These are phyloP conservation scores for Elymus sibiricus DNA, from an alignment of 176 grass and related monocot species.

Conservation along the genomic window DNA sequence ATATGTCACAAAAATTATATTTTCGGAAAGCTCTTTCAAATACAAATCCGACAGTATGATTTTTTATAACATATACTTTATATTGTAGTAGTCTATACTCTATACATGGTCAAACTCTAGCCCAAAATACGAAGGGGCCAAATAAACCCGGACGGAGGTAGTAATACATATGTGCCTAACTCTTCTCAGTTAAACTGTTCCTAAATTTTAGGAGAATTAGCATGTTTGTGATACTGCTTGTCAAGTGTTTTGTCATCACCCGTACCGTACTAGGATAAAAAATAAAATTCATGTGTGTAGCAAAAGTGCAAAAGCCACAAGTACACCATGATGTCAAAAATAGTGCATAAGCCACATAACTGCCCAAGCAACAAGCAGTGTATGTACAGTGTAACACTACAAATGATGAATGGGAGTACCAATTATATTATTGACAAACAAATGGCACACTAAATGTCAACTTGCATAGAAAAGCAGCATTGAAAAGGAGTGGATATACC, in stretches of 20 bases:
- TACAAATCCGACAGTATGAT: too few species aligned
- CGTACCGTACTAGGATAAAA: constrained; percentile 1
- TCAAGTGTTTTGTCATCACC: background rate
- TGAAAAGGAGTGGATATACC: background rate
- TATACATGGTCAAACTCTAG: too few species aligned
- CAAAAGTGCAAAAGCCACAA: background rate
- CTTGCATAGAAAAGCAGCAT: constrained; percentile 8
- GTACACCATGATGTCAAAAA: constrained; percentile 8
- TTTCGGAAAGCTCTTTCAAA: too few species aligned
- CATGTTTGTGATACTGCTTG: constrained; percentile 1
- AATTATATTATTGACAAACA: background rate
- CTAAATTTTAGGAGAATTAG: constrained; percentile 8
- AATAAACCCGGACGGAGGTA: too few species aligned
- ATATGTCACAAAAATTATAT: too few species aligned
- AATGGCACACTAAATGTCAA: background rate
- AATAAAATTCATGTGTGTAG: background rate
- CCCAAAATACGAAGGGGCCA: too few species aligned
- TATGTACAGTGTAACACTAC: background rate
- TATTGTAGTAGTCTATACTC: too few species aligned
- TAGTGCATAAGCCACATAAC: background rate
- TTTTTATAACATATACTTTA: too few species aligned
- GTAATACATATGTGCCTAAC: background rate
- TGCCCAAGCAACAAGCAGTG: background rate
- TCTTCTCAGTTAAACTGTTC: constrained; percentile 7
- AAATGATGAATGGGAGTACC: background rate